Evolutionary conservation across 164 flowering plant species (phyloP), one percentile per base, ranked within the genome.

Genomic region (Annona squamosa): DNA sequence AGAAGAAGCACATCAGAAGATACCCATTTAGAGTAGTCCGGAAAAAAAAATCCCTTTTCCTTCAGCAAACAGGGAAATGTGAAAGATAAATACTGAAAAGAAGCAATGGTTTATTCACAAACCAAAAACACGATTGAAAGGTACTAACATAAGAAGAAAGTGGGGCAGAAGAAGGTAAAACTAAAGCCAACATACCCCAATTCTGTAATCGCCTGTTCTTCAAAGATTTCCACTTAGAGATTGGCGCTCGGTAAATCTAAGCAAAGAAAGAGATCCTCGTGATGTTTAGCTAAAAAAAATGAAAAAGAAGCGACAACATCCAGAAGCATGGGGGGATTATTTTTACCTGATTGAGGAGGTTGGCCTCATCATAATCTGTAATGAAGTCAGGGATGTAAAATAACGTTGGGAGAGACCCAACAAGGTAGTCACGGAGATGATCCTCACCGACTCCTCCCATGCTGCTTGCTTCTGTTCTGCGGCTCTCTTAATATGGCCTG

Each of bases 161-260:
- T 12, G 9, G 44, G 12, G 10, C 2, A 64, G 18, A 64, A 37
- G 65, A 68, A 67, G 19, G 46, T 64, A 42, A 3, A 70, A 45
- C 47, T 46, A 18, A 37, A 65, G n/a, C 72, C 67, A 4, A 72
- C 78, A 62, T 79, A 92, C 98, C 98, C 98, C 98, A 91, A 73
- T 89, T 91, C 80, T 93, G 98, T 5, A 93, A 79, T 81, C 94
- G 89, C 80, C 96, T 83, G 74, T 91, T 89, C 84, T 84, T 93
- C 81, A 93, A 81, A 63, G 91, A 75, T 77, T 89, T 93, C 98
- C 98, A 93, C 84, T 91, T 91, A 59, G 93, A 83, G 19, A 75
- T 65, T 5, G 94, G 91, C n/a, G 89, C 85, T 67, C 79, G 78
- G 72, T 91, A 81, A 75, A 89, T 85, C 98, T 93, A 75, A 17